Evolutionary conservation across 305 asterid genomes (phyloP).

Genomic region (Rubia balearica): DNA sequence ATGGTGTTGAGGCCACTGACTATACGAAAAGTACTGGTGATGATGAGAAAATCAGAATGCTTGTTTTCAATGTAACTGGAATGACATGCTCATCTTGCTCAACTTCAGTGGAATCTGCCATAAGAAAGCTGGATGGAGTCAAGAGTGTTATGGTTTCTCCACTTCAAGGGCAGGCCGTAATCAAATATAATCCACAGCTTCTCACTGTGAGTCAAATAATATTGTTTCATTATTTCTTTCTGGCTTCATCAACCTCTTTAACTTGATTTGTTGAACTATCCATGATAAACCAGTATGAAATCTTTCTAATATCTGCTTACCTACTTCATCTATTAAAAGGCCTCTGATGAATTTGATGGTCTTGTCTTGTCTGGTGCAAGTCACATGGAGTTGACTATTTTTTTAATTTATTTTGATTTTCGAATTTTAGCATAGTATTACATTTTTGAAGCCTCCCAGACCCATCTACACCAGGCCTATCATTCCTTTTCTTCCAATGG

Average conservation of each 20-base stretch:
- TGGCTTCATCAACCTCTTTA: conserved; percentile 9
- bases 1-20: conserved; percentile 42
- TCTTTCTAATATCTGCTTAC: conserved; percentile 8
- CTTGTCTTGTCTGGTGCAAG: not conserved
- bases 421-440: not conserved
- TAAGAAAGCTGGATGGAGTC: conserved; percentile 61
- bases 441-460: not conserved
- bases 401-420: too few relatives aligned
- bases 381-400: not conserved
- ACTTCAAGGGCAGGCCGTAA: conserved; percentile 92
- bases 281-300: not conserved
- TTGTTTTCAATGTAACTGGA: conserved; percentile 68
- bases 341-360: not conserved
- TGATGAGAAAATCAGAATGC: conserved; percentile 56
- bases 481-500: not conserved
- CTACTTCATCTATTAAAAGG: not conserved
- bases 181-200: conserved; percentile 62
- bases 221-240: conserved; percentile 12
- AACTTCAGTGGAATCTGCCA: conserved; percentile 73
- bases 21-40: conserved; percentile 22
- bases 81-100: conserved; percentile 88
- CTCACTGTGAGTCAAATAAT: conserved; percentile 50
- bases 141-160: conserved; percentile 65
- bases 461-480: conserved; percentile 1
- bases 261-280: not conserved